Base-by-base conservation (phyloP, 768 basidiomycete species). In the Cubamyces lactineus region DNA sequence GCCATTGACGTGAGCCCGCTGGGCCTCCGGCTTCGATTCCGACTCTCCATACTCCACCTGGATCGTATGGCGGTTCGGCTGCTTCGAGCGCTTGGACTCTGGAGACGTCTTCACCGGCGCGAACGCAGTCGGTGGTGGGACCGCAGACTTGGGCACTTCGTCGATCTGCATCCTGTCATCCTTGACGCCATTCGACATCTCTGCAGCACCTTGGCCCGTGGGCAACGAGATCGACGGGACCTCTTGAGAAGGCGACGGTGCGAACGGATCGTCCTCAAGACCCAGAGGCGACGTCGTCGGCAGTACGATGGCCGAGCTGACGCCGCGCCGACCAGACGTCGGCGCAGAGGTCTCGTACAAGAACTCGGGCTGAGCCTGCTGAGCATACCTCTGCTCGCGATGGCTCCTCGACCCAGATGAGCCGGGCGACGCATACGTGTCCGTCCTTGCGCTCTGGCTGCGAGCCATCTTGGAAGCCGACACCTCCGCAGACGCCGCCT, bases 31-130 rank as follows among this genome's bases (percentile, higher is more conserved):
- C 45, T 67, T 69, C 2, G 69, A 66, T n/a, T 73, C 72, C 5
- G 82, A 82, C 57, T 88, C 87, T 59, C 89, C 91, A 69, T 98
- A 98, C 75, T 99, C 97, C 61, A 98, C 90, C 74, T 98, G 97
- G 49, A 98, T 92, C 11, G 97, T 98, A 75, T 98, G 95, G 51
- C 94, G 80, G 74, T 91, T 88, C 55, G 80, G 80, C 2, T 75
- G 77, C 62, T 78, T 85, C 65, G 81, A 78, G 71, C 84, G 85
- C 57, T 77, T 71, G 30, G 72, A 60, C 51, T 88, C 78, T 4
- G 75, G 68, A 16, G 74, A 78, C 54, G 78, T 81, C 61, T 77
- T 75, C 57, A 67, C 66, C 38, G 76, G 74, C 41, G 73, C 70
- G 63, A 63, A 57, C 26, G 63, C 34, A n/a, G 63, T 50, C 8